A percentile compares a stretch with the other conserved stretches of the same genome.
Conservation (phyloP, 352 stramenopile species). For the Globisporangium emineosum region DNA sequence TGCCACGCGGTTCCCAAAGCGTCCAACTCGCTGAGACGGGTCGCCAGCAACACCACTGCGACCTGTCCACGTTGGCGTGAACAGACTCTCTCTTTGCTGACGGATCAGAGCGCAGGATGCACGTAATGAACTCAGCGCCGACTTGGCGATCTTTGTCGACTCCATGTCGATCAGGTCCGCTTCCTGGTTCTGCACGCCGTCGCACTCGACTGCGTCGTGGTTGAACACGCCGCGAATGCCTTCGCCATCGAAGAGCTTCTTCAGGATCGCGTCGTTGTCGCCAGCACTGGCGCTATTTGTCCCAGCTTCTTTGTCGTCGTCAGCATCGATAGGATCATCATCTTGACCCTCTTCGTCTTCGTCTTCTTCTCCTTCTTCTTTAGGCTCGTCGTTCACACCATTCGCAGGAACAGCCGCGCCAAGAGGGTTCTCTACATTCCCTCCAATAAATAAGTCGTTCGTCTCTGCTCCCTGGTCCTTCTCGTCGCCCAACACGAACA, state of each 20-base stretch:
- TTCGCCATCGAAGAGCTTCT: conserved; percentile 89
- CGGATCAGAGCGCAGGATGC: conserved; percentile 73
- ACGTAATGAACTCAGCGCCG: conserved; percentile 76
- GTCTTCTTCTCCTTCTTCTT: conserved; percentile 23
- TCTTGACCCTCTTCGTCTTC: conserved; percentile 12
- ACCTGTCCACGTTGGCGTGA: conserved; percentile 79
- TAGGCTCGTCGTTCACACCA: neutral
- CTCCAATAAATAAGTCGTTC: conserved; percentile 88
- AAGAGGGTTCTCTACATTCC: conserved; percentile 66
- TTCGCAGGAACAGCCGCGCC: neutral
- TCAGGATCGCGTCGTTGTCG: conserved; percentile 88
- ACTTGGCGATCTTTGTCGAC: conserved; percentile 86
- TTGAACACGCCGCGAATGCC: conserved; percentile 95
- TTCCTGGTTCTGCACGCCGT: conserved; percentile 87
- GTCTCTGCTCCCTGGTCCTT: conserved; percentile 85
- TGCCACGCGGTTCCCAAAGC: conserved; percentile 44
- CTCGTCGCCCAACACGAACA: conserved; percentile 91
- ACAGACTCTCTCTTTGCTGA: conserved; percentile 58
- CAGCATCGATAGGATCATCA: neutral
- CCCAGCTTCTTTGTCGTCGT: neutral
- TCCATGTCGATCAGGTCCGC: conserved; percentile 91
- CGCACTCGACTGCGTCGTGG: conserved; percentile 91
- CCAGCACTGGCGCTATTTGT: conserved; percentile 20
- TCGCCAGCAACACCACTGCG: conserved; percentile 67
- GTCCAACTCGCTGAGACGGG: conserved; percentile 40